These are phyloP conservation scores for Centrapalus pauciflorus DNA, from an alignment of 129 eudicot genomes.

Conservation along the genomic window DNA sequence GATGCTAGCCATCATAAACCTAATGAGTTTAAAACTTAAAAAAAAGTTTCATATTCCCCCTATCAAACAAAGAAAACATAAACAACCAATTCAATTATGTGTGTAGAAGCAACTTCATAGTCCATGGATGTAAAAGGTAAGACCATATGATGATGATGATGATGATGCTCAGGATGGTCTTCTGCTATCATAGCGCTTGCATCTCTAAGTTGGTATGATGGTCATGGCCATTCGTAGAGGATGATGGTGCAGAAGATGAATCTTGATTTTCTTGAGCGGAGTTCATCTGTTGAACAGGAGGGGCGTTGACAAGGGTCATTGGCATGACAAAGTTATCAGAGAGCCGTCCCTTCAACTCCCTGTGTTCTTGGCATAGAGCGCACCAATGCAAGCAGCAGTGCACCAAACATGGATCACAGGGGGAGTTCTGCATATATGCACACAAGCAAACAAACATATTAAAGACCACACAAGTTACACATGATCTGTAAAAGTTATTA, in stretches of 20 bases:
- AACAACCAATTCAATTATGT: constrained; percentile 15
- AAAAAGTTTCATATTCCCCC: constrained; percentile 9
- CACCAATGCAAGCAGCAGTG: constrained; percentile 99
- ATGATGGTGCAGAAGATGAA: constrained; percentile 40
- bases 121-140: background rate
- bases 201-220: constrained; percentile 67
- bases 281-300: constrained; percentile 86
- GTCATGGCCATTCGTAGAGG: constrained; percentile 44
- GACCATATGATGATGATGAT: background rate
- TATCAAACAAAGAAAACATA: background rate
- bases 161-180: no score
- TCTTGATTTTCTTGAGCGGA: constrained; percentile 24
- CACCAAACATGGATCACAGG: constrained; percentile 97
- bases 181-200: constrained; percentile 66
- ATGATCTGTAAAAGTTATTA: no score
- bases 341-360: constrained; percentile 83
- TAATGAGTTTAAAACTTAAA: background rate
- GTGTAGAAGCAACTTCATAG: constrained; percentile 15
- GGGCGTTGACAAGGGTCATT: constrained; percentile 87
- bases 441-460: background rate
- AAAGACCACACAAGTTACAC: background rate
- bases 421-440: constrained; percentile 60
- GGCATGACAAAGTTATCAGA: constrained; percentile 63
- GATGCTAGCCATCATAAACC: constrained; percentile 5
- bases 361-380: constrained; percentile 97